phyloP scores from a whole-genome alignment of 176 grass and related monocot genomes.

The Avena atlantica region DNA sequence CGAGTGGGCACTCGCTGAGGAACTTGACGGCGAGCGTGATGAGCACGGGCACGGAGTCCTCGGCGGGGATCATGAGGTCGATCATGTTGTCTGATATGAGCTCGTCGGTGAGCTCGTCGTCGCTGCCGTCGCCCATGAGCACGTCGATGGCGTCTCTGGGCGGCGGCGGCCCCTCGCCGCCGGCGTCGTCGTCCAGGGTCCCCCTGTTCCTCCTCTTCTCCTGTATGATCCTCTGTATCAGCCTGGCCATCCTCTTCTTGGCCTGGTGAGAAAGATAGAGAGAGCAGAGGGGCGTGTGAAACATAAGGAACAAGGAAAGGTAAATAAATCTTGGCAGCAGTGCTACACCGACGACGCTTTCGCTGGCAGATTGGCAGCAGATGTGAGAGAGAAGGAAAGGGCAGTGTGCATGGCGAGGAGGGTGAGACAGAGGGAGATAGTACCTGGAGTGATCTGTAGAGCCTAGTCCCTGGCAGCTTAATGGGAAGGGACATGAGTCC shows the following conservation, averaged over 20 bases:
- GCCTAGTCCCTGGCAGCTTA: constrained; percentile 87
- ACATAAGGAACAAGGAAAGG: constrained; percentile 38
- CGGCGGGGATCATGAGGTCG: constrained; percentile 97
- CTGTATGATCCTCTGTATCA: constrained; percentile 84
- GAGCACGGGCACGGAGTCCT: constrained; percentile 95
- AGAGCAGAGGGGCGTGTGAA: constrained; percentile 42
- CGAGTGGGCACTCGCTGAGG: constrained; percentile 83
- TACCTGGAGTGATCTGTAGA: constrained; percentile 90
- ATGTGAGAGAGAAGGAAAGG: not conserved
- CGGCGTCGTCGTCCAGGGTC: not conserved
- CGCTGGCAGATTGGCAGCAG: not conserved
- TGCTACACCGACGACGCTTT: constrained; percentile 21
- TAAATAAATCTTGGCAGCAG: constrained; percentile 19
- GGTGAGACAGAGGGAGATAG: not conserved
- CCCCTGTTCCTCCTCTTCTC: constrained; percentile 63
- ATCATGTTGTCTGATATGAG: constrained; percentile 99
- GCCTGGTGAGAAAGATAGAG: constrained; percentile 52
- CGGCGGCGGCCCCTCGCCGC: not conserved
- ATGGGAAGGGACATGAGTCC: constrained; percentile 92
- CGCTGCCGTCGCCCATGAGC: constrained; percentile 62
- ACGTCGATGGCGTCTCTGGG: constrained; percentile 68
- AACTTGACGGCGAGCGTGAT: constrained; percentile 97
- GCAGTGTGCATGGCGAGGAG: not conserved
- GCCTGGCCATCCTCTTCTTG: constrained; percentile 87
- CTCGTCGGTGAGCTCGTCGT: constrained; percentile 77